Evolutionary conservation across 2,329 filamentous ascomycete species (phyloP).

Genomic region (Penicillium sp.): DNA sequence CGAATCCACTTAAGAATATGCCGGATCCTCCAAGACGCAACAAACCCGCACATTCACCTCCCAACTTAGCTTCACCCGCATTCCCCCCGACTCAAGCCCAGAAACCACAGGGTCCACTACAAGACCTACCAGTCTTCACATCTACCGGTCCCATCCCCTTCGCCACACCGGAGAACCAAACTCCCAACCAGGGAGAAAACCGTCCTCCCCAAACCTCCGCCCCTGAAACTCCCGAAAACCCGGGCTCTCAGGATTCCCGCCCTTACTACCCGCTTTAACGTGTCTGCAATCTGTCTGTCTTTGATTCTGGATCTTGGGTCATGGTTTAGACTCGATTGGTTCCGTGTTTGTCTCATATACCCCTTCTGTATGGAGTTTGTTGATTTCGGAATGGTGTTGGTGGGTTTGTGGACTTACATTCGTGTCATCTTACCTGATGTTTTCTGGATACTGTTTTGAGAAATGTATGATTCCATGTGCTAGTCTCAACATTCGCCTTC

Average conservation of each 20-base stretch:
- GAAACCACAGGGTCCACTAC: conserved; percentile 32
- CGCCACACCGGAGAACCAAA: conserved; percentile 17
- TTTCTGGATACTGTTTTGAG: no score
- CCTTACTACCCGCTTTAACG: background rate
- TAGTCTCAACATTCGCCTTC: no score
- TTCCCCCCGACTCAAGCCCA: conserved; percentile 25
- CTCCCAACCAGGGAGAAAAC: background rate
- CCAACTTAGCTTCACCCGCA: conserved; percentile 21
- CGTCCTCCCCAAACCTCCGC: background rate
- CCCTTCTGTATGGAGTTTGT: conserved; percentile 8
- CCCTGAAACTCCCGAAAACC: background rate
- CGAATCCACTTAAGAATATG: conserved; percentile 23
- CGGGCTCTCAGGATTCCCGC: background rate
- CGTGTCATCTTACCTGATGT: background rate
- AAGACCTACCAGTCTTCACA: conserved; percentile 49
- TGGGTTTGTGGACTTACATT: background rate
- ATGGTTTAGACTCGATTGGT: background rate
- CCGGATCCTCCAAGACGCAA: conserved; percentile 30
- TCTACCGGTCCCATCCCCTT: conserved; percentile 45
- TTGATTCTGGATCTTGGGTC: background rate
- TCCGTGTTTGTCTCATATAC: conserved; percentile 12
- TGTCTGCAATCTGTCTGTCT: background rate
- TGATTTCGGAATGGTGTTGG: background rate
- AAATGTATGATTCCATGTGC: no score
- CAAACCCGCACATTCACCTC: conserved; percentile 2